Evolutionary conservation across 75 land plant genomes (phyloP).

Genomic region (Picea sitchensis): DNA sequence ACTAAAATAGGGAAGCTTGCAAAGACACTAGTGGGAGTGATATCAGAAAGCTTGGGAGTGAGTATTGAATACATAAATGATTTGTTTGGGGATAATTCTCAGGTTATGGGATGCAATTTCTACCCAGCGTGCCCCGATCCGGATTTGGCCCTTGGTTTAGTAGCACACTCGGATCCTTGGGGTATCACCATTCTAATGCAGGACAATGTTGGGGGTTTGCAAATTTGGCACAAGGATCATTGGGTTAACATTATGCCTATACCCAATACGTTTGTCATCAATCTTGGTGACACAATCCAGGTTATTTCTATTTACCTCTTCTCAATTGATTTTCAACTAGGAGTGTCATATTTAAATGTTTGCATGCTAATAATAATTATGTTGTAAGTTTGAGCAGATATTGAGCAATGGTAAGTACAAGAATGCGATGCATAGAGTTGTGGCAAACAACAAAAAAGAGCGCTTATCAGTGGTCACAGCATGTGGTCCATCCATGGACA

Average conservation of each 20-base stretch:
- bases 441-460: conserved; percentile 35
- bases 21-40: conserved; percentile 17
- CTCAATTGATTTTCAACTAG: too few relatives aligned
- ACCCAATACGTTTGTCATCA: conserved; percentile 21
- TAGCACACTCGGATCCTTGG: conserved; percentile 31
- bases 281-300: conserved; percentile 33
- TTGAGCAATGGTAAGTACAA: conserved; percentile 78
- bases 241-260: conserved; percentile 25
- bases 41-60: conserved; percentile 47
- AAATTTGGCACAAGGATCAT: conserved; percentile 13
- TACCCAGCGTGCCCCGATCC: conserved; percentile 73
- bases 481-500: conserved; percentile 47
- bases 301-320: conserved; percentile 3
- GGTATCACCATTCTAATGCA: conserved; percentile 29
- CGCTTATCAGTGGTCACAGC: conserved; percentile 52
- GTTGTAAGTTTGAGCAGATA: conserved; percentile 25
- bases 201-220: conserved; percentile 35
- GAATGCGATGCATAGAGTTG: conserved; percentile 67
- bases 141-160: conserved; percentile 56
- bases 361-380: too few relatives aligned
- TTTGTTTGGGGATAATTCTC: conserved; percentile 25
- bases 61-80: conserved; percentile 23
- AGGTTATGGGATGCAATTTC: conserved; percentile 54
- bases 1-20: conserved; percentile 21
- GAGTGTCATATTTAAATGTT: too few relatives aligned